Conservation (phyloP, 371 early-diverging fungal species). For the Lichtheimia ramosa region DNA sequence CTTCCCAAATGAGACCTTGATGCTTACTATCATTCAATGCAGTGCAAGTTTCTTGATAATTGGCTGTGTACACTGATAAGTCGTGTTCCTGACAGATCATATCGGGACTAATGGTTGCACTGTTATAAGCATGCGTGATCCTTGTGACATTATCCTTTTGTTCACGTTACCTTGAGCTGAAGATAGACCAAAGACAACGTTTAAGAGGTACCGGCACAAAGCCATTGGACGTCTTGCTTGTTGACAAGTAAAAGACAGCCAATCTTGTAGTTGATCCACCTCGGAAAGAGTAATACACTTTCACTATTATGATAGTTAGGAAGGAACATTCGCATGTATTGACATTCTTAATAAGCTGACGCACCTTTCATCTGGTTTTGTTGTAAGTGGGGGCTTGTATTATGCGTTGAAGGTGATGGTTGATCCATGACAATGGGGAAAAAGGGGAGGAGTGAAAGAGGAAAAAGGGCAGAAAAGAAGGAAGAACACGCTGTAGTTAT, state of each 20-base stretch:
- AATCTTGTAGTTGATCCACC: slow-evolving; percentile 35
- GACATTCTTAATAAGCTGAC: neutral
- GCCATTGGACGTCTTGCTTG: slow-evolving; percentile 6
- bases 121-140: slow-evolving; percentile 5
- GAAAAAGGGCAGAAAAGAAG: slow-evolving; percentile 8
- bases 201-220: slow-evolving; percentile 28
- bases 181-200: slow-evolving; percentile 43
- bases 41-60: slow-evolving; percentile 35
- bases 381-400: neutral
- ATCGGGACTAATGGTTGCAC: slow-evolving; percentile 34
- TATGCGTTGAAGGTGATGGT: neutral
- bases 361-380: slow-evolving; percentile 4
- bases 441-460: slow-evolving; percentile 15
- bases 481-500: slow-evolving; percentile 2
- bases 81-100: slow-evolving; percentile 49
- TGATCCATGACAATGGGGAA: slow-evolving; percentile 2
- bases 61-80: slow-evolving; percentile 44
- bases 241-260: slow-evolving; percentile 18
- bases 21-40: slow-evolving; percentile 13
- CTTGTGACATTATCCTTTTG: slow-evolving; percentile 11
- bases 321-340: neutral
- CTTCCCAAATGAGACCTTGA: slow-evolving; percentile 39
- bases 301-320: slow-evolving; percentile 19
- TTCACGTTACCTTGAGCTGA: slow-evolving; percentile 40
- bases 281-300: slow-evolving; percentile 31